phyloP scores from a whole-genome alignment of 2,329 filamentous ascomycete genomes.

The Dactylonectria macrodidyma region DNA sequence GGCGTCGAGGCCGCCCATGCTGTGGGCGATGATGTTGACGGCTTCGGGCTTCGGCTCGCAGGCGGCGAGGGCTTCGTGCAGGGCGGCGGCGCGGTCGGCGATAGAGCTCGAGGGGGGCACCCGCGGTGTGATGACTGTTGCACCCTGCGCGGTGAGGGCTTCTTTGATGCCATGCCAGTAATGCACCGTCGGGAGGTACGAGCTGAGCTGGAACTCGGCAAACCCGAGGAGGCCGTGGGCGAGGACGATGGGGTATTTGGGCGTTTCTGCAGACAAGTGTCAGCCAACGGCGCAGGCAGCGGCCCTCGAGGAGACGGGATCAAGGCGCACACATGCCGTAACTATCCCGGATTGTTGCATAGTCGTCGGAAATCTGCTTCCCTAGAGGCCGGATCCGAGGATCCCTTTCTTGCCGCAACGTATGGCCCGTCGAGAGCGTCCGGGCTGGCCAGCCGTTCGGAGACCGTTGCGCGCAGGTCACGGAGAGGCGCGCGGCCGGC shows the following conservation, averaged over 20 bases:
- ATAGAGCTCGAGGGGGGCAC: conserved; percentile 75
- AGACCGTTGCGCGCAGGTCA: conserved; percentile 23
- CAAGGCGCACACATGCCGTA: conserved; percentile 56
- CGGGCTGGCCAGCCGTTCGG: conserved; percentile 14
- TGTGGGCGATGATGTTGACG: conserved; percentile 84
- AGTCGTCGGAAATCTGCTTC: conserved; percentile 62
- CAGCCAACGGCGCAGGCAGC: background rate
- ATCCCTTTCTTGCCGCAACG: conserved; percentile 48
- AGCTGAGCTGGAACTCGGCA: conserved; percentile 67
- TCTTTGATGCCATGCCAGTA: conserved; percentile 78
- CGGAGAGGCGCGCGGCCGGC: background rate
- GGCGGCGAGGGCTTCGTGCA: conserved; percentile 68
- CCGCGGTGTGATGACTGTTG: conserved; percentile 71
- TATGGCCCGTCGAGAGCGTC: conserved; percentile 31
- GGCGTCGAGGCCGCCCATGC: conserved; percentile 76
- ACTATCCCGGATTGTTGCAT: conserved; percentile 59
- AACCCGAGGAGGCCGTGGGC: conserved; percentile 78
- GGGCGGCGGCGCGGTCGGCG: conserved; percentile 70
- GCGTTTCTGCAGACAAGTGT: conserved; percentile 60
- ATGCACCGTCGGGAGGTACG: conserved; percentile 68
- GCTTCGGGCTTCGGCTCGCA: conserved; percentile 56
- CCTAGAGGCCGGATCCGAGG: conserved; percentile 59
- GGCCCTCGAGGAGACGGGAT: background rate
- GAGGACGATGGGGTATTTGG: conserved; percentile 74
- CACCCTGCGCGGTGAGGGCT: conserved; percentile 67